Evolutionary conservation across 768 basidiomycete genomes (phyloP), one percentile per base, ranked within the genome.

Genomic region (Suillus brevipes): DNA sequence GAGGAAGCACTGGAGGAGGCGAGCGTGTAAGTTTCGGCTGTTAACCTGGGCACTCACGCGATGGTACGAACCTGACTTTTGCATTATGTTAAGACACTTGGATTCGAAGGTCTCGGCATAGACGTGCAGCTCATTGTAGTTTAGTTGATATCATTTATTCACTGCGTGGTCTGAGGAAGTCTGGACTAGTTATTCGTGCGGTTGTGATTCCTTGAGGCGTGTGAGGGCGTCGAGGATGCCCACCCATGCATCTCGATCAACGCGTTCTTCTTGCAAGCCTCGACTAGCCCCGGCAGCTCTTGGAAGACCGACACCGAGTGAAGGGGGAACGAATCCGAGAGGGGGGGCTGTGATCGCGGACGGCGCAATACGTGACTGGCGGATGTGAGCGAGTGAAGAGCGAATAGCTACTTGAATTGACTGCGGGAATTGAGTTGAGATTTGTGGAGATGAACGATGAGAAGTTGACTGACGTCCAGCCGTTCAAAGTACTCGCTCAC

Each of bases 401-500:
- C 92, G 88, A 64, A 94, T 84, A 38, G 87, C 84, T 38, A 82
- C 82, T 75, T 94, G 92, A 64, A 94, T 90, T n/a, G 84, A 78
- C 92, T 92, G 71, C 38, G 68, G 40, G 40, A 31, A 34, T 56
- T 42, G 49, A 52, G 16, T 16, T 43, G 6, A 38, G 5, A 6
- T 9, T 50, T 14, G 56, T 13, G 10, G 3, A 59, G 31, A 65
- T 36, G 43, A 59, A 20, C 9, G 52, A 53, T 20, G 38, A 34
- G 47, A 47, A 31, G 61, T 50, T n/a, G 80, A 74, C 83, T 62
- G 70, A 93, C 92, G 73, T 94, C 89, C 10, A 94, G 81, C 34
- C 89, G 87, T 69, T 92, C 89, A 71, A 93, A 94, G 75, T 93
- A 94, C 72, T 92, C 90, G 80, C 89, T 89, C 60, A 90, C 90